Base-by-base conservation (phyloP, 352 stramenopile species). In the Globisporangium nunn region DNA sequence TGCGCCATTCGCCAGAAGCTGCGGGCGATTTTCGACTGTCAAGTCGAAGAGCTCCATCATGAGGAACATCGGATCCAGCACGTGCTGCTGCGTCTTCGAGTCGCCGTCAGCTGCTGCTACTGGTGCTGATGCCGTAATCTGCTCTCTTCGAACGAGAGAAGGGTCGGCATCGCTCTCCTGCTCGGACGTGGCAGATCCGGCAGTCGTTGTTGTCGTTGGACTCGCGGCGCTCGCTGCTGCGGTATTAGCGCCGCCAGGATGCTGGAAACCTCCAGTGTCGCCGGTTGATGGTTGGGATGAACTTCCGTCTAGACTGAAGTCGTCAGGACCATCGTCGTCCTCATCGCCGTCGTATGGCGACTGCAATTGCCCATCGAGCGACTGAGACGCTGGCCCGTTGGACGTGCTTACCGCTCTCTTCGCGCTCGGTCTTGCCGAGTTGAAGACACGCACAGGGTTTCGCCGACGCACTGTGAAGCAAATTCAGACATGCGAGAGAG, bases 11-110 rank as follows among this genome's bases (percentile, higher is more conserved):
- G 61, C 63, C n/a, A 94, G 61, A 35, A 87, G 54, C 48, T 88
- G 71, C 29, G 81, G 84, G 11, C 76, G 75, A 31, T 74, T 74
- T 43, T 78, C 64, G 39, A 68, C 58, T 0, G 74, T 74, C 40
- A 91, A 48, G 50, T 91, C 81, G 50, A 91, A 94, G 0, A 94
- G 56, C 59, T 91, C 76, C 73, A 85, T 87, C 85, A 94, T 94
- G 40, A 94, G 57, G 56, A 87, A 79, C 49, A 77, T 68, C 40
- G 85, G 82, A 41, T 93, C 75, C 18, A 83, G 71, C 1, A 23
- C 23, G 23, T 23, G 23, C 23, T 23, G 23, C 23, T 23, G 23
- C 14, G 58, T 59, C 0, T 8, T n/a, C 14, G 39, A 12, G 12
- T 17, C 30, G 12, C n/a, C 12, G 30, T 29, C 15, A 11, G 17